Evolutionary conservation across 768 basidiomycete genomes (phyloP), one percentile per base, ranked within the genome.

Genomic region (Mycena vitilis): DNA sequence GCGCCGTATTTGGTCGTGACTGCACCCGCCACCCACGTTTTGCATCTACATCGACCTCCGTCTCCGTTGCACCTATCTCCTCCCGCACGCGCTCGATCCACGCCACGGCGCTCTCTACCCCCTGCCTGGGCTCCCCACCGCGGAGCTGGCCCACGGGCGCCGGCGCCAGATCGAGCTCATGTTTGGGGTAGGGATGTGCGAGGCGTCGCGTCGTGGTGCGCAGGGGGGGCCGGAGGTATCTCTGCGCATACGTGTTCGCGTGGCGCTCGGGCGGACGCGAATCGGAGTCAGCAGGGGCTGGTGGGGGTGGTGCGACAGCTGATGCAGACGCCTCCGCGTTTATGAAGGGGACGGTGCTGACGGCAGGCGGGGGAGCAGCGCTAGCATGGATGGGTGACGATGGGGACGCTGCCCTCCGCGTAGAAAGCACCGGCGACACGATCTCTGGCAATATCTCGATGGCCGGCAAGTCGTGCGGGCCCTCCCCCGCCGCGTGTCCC

Each of bases 1-100:
- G 66, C 11, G 63, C 60, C 15, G 70, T 65, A 18, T 52, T 68
- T 22, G 58, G n/a, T 4, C 60, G 62, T 38, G 45, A 52, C 36
- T 30, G 16, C 13, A n/a, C 15, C 51, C 55, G 37, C 54, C 13
- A 34, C 34, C 36, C 18, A 30, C 30, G 30, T 23, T 37, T 9
- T 61, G n/a, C 30, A 30, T 30, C 30, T 30, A 30, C 30, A 30
- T 30, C 30, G 30, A 30, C 30, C 30, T 30, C 30, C 30, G 30
- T 30, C 30, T 30, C 30, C 30, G 2, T 42, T 11, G 10, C 15
- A 20, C 7, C 22, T 7, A 8, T 23, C 5, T 9, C 16, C 44
- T 16, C 40, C 36, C 53, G 16, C 13, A 13, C 44, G 5, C 48
- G 16, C 36, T 49, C 47, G n/a, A 47, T 18, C 42, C 47, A 30